Evolutionary conservation across 805 yeast genomes (phyloP), one percentile per base, ranked within the genome.

Genomic region (Isabelozyma pseudorhagii): DNA sequence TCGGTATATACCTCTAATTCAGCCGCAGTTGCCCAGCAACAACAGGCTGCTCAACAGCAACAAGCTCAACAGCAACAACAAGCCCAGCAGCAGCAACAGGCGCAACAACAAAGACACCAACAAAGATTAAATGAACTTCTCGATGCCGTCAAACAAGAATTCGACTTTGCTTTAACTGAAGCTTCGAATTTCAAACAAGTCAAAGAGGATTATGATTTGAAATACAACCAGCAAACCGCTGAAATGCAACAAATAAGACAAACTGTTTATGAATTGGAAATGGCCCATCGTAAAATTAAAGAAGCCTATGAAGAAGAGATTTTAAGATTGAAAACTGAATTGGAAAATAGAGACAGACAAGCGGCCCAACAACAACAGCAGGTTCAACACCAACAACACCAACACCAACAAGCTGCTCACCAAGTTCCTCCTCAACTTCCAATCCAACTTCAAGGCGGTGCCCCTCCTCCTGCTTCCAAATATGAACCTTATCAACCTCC

Each of bases 221-320:
- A 92, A 66, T 85, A 90, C 65, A 85, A 82, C 64, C 97, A 92
- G 71, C 97, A 93, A 70, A 85, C 90, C 50, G 87, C 85, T 47
- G 99, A 94, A 69, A 84, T 93, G 81, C 92, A 91, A 64, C 96
- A 89, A 66, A 91, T 93, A 50, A 82, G 97, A 62, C 96, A 91
- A 63, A 89, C 97, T 9, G 96, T 93, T 28, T 91, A 85, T 64
- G 98, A 94, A 66, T 80, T 93, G 61, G 97, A 93, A 68, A 81
- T 86, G 80, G 93, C 96, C 39, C 98, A 93, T 74, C 80, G 96
- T 59, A 89, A 89, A 65, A 88, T 94, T 80, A 92, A 93, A 72
- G 97, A 93, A 63, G 91, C 92, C 44, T 94, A 93, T 70, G 97
- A 93, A 68, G 96, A 89, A 61, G 98, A 93, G 71, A 87, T 94